phyloP scores from a whole-genome alignment of 768 basidiomycete genomes.

The Trametes cingulata region DNA sequence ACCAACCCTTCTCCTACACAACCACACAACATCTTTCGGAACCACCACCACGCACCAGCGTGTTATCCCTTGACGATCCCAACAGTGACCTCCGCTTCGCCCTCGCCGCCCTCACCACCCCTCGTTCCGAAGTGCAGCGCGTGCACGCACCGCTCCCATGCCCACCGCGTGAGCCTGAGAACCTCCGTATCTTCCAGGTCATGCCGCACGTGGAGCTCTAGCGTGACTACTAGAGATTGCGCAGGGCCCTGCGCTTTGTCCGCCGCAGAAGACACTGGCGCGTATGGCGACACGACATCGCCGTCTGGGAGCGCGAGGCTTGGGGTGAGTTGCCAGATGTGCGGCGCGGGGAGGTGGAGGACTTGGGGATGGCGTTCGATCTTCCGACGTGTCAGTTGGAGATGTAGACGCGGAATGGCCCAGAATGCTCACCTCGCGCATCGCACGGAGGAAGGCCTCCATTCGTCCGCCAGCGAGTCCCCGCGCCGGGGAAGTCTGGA shows the following conservation, averaged over 20 bases:
- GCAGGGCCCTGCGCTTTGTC: slow-evolving; percentile 30
- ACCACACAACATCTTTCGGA: not conserved
- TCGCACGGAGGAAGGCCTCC: slow-evolving; percentile 76
- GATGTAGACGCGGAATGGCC: not conserved
- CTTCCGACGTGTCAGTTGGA: slow-evolving; percentile 36
- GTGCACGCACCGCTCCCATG: slow-evolving; percentile 63
- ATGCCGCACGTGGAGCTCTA: slow-evolving; percentile 73
- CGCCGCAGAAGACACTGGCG: not conserved
- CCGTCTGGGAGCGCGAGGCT: slow-evolving; percentile 26
- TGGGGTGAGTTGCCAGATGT: slow-evolving; percentile 81
- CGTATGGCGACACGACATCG: slow-evolving; percentile 20
- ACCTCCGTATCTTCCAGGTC: slow-evolving; percentile 73
- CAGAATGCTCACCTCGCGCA: slow-evolving; percentile 66
- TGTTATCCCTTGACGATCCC: slow-evolving; percentile 54
- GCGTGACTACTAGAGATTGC: slow-evolving; percentile 66
- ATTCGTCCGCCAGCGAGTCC: slow-evolving; percentile 64
- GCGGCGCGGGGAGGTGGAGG: slow-evolving; percentile 78
- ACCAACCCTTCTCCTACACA: not conserved
- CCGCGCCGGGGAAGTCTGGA: slow-evolving; percentile 86
- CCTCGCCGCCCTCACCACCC: slow-evolving; percentile 32
- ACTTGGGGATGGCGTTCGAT: slow-evolving; percentile 85
- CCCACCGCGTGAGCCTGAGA: slow-evolving; percentile 72
- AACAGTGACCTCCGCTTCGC: slow-evolving; percentile 63
- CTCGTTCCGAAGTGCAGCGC: slow-evolving; percentile 44
- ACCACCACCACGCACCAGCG: too few relatives aligned